phyloP scores from a whole-genome alignment of 1,139 yeast species.

The Pichia sp. region DNA sequence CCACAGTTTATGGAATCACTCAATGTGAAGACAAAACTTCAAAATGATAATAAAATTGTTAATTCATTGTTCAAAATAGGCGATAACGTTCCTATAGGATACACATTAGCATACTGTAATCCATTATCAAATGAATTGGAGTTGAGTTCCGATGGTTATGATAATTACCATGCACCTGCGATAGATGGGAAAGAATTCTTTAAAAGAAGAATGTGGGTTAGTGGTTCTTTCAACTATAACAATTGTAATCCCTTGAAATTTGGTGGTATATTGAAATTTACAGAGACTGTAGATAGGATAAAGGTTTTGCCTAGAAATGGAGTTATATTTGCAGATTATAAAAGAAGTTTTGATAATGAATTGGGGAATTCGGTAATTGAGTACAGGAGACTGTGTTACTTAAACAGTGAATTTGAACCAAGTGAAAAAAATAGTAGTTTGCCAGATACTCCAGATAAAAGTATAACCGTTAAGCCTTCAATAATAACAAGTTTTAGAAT shows the following conservation, averaged over 20 bases:
- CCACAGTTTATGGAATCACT: slow-evolving; percentile 17
- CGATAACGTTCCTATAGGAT: slow-evolving; percentile 46
- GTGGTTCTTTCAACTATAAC: slow-evolving; percentile 55
- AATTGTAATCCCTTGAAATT: slow-evolving; percentile 34
- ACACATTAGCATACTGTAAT: slow-evolving; percentile 64
- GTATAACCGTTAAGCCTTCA: slow-evolving; percentile 22
- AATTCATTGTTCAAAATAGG: slow-evolving; percentile 24
- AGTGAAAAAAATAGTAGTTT: background rate
- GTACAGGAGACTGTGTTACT: slow-evolving; percentile 36
- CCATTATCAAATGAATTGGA: slow-evolving; percentile 48
- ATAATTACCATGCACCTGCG: slow-evolving; percentile 71
- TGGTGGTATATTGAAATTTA: slow-evolving; percentile 40
- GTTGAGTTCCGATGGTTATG: slow-evolving; percentile 77
- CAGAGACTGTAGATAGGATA: slow-evolving; percentile 37
- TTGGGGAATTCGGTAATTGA: slow-evolving; percentile 28
- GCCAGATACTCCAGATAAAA: background rate
- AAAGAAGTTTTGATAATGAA: slow-evolving; percentile 22
- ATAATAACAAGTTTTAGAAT: slow-evolving; percentile 44
- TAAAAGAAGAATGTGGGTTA: slow-evolving; percentile 77
- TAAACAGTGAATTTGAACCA: slow-evolving; percentile 28
- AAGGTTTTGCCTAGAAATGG: slow-evolving; percentile 16
- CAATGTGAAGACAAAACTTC: background rate
- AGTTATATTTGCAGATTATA: slow-evolving; percentile 27
- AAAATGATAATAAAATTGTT: background rate
- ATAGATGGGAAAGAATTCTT: slow-evolving; percentile 33